These are phyloP conservation scores for Heritiera littoralis DNA, from an alignment of 345 rosid genomes.

Conservation along the genomic window DNA sequence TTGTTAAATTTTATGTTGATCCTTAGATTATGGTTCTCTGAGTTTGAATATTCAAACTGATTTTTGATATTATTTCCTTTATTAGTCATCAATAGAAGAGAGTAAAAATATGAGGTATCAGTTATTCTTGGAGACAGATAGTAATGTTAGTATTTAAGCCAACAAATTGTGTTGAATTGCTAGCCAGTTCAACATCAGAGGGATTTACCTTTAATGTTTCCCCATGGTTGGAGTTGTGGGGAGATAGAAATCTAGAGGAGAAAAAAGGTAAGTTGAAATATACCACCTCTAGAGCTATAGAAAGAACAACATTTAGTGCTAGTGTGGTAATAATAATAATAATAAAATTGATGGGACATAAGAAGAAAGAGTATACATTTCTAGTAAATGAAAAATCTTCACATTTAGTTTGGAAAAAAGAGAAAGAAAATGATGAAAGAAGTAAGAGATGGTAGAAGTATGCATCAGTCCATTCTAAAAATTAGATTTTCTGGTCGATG, in stretches of 20 bases:
- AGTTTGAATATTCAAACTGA: slow-evolving; percentile 2
- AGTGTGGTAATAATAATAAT: background rate
- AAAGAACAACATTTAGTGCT: background rate
- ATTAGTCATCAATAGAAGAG: background rate
- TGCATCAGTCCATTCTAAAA: background rate
- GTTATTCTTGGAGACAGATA: background rate
- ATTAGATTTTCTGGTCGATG: background rate
- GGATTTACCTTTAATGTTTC: background rate
- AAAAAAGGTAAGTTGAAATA: background rate
- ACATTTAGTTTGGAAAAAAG: background rate
- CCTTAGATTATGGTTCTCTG: slow-evolving; percentile 1
- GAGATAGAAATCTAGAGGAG: slow-evolving; percentile 6
- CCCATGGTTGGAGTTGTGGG: background rate
- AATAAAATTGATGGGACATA: background rate
- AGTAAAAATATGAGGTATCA: background rate
- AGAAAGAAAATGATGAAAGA: background rate
- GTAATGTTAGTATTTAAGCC: background rate
- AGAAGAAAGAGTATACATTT: background rate
- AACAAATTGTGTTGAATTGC: slow-evolving; percentile 7
- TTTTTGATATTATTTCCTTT: background rate
- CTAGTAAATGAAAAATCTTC: background rate
- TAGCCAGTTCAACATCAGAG: slow-evolving; percentile 1
- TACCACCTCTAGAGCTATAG: background rate
- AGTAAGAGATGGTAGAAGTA: background rate
- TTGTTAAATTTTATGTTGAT: slow-evolving; percentile 6